These are phyloP conservation scores for Colletotrichum salicis DNA, from an alignment of 2,329 filamentous ascomycete genomes.

Conservation along the genomic window DNA sequence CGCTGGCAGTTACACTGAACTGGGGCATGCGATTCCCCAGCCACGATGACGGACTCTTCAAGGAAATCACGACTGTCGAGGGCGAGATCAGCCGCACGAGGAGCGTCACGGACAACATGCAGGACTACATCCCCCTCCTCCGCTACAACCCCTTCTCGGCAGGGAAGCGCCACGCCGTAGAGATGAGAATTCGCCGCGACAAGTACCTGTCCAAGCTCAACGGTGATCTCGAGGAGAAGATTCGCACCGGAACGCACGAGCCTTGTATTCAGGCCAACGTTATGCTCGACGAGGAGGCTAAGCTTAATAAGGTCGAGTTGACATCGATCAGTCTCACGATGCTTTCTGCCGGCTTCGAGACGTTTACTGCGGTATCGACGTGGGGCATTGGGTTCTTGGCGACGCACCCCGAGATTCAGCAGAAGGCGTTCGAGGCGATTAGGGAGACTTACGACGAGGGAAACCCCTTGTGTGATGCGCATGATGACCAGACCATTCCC, in stretches of 20 bases:
- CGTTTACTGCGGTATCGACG: constrained; percentile 41
- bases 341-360: constrained; percentile 56
- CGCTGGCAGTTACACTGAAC: constrained; percentile 72
- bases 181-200: constrained; percentile 37
- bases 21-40: constrained; percentile 64
- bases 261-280: constrained; percentile 75
- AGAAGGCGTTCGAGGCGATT: constrained; percentile 41
- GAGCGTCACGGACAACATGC: constrained; percentile 38
- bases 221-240: constrained; percentile 36
- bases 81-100: constrained; percentile 37
- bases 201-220: constrained; percentile 38
- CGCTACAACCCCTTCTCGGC: constrained; percentile 34
- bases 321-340: constrained; percentile 76
- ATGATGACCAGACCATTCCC: constrained; percentile 79
- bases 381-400: constrained; percentile 44
- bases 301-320: constrained; percentile 59
- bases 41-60: constrained; percentile 32
- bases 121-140: constrained; percentile 40
- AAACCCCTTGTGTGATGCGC: constrained; percentile 79
- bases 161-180: constrained; percentile 22
- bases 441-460: constrained; percentile 74
- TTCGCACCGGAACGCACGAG: constrained; percentile 66
- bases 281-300: constrained; percentile 69
- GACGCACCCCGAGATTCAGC: constrained; percentile 42
- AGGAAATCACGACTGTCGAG: constrained; percentile 39